Percentiles rank a stretch among this genome's conserved stretches.
Conservation (phyloP, 805 yeast species). For the Ogataea polymorpha region DNA sequence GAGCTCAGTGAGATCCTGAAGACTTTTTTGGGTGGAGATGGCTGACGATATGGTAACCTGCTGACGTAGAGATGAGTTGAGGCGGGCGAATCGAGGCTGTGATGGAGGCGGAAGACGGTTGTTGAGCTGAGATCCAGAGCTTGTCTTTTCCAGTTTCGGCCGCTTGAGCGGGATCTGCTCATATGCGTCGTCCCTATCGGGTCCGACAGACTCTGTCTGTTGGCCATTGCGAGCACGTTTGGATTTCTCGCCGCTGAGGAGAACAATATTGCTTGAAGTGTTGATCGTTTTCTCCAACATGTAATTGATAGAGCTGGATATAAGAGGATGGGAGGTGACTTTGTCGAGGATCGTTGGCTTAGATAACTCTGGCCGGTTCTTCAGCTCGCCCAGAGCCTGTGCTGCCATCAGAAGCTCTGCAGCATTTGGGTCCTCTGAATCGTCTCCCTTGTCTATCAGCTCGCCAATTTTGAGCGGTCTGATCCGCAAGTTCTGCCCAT, state of each 20-base stretch:
- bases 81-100: conserved; percentile 17
- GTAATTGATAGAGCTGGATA: conserved; percentile 35
- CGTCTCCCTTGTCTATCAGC: conserved; percentile 12
- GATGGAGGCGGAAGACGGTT: conserved; percentile 8
- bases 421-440: not conserved
- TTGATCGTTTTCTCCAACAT: conserved; percentile 36
- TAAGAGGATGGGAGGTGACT: conserved; percentile 36
- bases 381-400: conserved; percentile 31
- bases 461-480: conserved; percentile 15
- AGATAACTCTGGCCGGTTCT: conserved; percentile 8
- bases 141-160: conserved; percentile 18
- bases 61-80: conserved; percentile 23
- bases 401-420: conserved; percentile 28
- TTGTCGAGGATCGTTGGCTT: conserved; percentile 31
- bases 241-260: conserved; percentile 12
- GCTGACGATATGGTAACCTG: conserved; percentile 32
- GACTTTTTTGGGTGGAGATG: conserved; percentile 28
- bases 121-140: conserved; percentile 8
- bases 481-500: conserved; percentile 8
- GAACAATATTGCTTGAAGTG: conserved; percentile 26
- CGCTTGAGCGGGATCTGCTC: conserved; percentile 12
- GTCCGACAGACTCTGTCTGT: not conserved
- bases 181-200: not conserved
- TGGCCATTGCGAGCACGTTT: conserved; percentile 19
- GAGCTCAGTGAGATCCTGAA: conserved; percentile 35